Percentiles rank a stretch among this genome's conserved stretches.
phyloP scores from a whole-genome alignment of 2,329 filamentous ascomycete genomes.

The Clonostachys byssicola region DNA sequence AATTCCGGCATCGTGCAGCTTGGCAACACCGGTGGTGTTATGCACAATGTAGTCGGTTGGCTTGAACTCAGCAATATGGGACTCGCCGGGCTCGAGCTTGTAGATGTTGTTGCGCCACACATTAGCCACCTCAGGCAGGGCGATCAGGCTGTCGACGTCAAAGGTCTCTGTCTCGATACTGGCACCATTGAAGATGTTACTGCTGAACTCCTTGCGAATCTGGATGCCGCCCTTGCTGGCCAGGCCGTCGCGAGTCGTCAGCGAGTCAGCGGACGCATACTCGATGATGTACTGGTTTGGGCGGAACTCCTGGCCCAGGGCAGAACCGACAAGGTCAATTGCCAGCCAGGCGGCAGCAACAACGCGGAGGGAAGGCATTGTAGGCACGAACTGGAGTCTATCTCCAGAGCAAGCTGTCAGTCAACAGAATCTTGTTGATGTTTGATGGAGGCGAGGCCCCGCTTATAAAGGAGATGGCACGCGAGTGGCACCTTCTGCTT shows the following conservation, averaged over 20 bases:
- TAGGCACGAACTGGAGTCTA: background rate
- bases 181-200: conserved; percentile 13
- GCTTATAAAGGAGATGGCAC: no score
- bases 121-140: conserved; percentile 10
- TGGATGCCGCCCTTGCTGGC: conserved; percentile 1
- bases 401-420: background rate
- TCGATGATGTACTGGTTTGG: conserved; percentile 3
- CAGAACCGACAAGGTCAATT: conserved; percentile 1
- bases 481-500: no score
- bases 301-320: conserved; percentile 1
- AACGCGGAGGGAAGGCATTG: background rate
- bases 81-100: conserved; percentile 1
- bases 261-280: conserved; percentile 1
- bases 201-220: conserved; percentile 5
- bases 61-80: background rate
- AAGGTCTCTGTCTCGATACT: conserved; percentile 9
- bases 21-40: conserved; percentile 13
- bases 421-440: no score
- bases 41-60: conserved; percentile 13
- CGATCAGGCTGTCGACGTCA: conserved; percentile 9
- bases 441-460: no score
- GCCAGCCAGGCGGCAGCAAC: conserved; percentile 1
- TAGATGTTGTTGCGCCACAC: conserved; percentile 11
- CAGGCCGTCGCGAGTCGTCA: background rate
- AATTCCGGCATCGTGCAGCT: conserved; percentile 13